phyloP scores from a whole-genome alignment of 2,329 filamentous ascomycete genomes.

The Aspergillus sp. region DNA sequence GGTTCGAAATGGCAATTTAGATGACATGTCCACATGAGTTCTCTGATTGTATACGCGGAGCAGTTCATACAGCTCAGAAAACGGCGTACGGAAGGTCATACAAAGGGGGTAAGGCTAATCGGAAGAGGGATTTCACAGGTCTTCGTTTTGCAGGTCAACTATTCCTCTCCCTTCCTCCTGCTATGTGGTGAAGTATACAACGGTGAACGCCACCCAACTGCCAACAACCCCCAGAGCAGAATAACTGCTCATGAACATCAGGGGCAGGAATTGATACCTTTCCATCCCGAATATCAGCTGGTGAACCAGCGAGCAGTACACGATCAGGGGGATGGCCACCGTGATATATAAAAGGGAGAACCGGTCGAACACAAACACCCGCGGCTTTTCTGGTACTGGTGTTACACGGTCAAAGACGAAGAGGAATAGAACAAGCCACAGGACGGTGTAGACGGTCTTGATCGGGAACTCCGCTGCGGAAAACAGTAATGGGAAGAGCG shows the following conservation, averaged over 20 bases:
- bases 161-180: constrained; percentile 1
- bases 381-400: constrained; percentile 66
- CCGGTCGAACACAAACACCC: constrained; percentile 83
- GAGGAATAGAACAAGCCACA: constrained; percentile 83
- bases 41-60: no score
- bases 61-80: neutral
- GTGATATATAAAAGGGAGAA: constrained; percentile 85
- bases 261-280: constrained; percentile 74
- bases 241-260: constrained; percentile 97
- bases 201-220: constrained; percentile 89
- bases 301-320: constrained; percentile 81
- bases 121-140: neutral
- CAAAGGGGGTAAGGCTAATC: neutral
- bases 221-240: constrained; percentile 88
- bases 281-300: constrained; percentile 66
- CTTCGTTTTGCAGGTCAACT: neutral
- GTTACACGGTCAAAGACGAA: constrained; percentile 79
- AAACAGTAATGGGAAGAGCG: constrained; percentile 87
- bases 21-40: neutral
- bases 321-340: constrained; percentile 76
- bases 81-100: neutral
- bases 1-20: neutral
- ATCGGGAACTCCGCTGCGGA: constrained; percentile 86
- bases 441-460: constrained; percentile 85
- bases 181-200: constrained; percentile 68